Evolutionary conservation across 176 grass and related monocot species (phyloP), one percentile per base, ranked within the genome.

Genomic region (Carex cristatella): DNA sequence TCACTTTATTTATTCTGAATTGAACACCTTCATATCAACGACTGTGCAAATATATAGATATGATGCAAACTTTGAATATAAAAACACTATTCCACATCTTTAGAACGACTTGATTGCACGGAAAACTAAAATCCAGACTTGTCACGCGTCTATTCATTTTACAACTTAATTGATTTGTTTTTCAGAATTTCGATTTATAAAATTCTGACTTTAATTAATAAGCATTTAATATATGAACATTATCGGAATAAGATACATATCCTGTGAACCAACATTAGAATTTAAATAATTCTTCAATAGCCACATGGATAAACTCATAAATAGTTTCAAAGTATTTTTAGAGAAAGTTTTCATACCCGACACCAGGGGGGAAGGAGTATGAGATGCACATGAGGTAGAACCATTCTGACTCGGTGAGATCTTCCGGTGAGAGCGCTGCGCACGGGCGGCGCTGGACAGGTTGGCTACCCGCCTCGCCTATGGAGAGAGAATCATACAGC

Each of bases 301-400:
- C 5, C 33, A 49, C 7, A 5, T 14, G 19, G 10, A 75, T 54
- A 54, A 30, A 54, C 11, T 75, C 46, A 31, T 76, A 32, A 56
- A 16, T 12, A 77, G 2, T 77, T 15, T 18, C 35, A 42, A 42
- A 56, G 27, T n/a, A 63, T 40, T 64, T 15, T 23, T 12, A 81
- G 63, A 14, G 27, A 63, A 37, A 46, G 5, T 11, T 7, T 4
- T 54, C 46, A 46, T 94, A 98, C 93, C 95, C 95, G 66, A 87
- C 23, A 42, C 69, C 87, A 5, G 89, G 87, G 79, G 95, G 88
- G 80, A 93, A 98, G 70, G 88, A 92, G 86, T 94, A 98, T 80
- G 92, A 94, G 33, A 94, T 85, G 28, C 80, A 98, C 93, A 98
- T 94, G 83, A 98, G 95, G 85, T 90, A 98, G 87, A 95, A 98